Evolutionary conservation across 345 rosid genomes (phyloP).

Genomic region (Eucalyptus erythrocorys): DNA sequence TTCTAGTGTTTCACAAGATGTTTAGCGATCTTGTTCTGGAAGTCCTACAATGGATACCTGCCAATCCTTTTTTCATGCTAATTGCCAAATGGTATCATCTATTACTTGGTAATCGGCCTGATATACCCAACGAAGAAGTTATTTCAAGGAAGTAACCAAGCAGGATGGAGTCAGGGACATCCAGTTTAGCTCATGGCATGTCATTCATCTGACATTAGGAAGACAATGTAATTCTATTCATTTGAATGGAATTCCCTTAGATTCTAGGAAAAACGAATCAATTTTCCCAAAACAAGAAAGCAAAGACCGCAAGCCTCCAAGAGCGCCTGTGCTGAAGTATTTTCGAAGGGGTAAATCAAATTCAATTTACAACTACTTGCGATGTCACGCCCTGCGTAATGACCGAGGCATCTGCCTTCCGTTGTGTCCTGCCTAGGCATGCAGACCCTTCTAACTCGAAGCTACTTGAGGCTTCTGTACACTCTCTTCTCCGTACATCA

Average conservation of each 20-base stretch:
- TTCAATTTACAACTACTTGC: not conserved
- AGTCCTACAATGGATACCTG: not conserved
- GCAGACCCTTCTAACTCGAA: constrained; percentile 1
- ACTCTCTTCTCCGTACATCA: constrained; percentile 51
- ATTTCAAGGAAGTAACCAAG: not conserved
- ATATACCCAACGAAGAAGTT: not conserved
- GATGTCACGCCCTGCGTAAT: not conserved
- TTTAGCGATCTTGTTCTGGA: not conserved
- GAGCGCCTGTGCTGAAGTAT: not conserved
- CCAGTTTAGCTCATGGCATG: not conserved
- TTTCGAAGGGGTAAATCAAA: not conserved
- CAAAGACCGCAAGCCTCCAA: not conserved
- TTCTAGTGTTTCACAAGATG: not conserved
- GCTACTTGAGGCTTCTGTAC: constrained; percentile 36
- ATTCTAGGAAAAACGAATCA: not conserved
- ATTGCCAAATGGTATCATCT: not conserved
- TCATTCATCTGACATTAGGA: not conserved
- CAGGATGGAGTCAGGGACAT: not conserved
- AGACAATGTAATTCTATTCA: not conserved
- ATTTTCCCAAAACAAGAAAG: not conserved
- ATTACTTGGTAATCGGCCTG: not conserved
- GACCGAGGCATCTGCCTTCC: not conserved
- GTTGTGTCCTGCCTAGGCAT: not conserved
- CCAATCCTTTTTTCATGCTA: not conserved
- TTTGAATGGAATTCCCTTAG: not conserved